Evolutionary conservation across 495 filamentous ascomycete species (phyloP), one percentile per base, ranked within the genome.

Genomic region (Penicillium manginii): DNA sequence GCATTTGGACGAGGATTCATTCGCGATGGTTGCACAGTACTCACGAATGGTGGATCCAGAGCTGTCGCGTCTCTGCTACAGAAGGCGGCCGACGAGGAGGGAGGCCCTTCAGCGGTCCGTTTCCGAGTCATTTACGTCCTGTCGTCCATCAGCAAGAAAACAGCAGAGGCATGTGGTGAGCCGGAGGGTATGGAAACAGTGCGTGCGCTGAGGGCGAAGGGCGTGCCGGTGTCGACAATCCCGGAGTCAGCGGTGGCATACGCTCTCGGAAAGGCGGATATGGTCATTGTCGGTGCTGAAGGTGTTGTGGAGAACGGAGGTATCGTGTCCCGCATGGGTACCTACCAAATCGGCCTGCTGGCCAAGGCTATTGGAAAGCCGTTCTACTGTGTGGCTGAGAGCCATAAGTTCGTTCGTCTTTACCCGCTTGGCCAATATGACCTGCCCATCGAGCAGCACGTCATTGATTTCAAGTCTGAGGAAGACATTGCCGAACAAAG

Each of bases 281-380:
- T 93, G 63, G 87, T 93, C 0, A 86, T 98, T 49, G 90, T 96
- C 14, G 94, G 94, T 49, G 91, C 92, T n/a, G 94, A 98, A 63
- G 92, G 90, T 47, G 91, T 97, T 18, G 90, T 94, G 40, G 91
- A 96, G 64, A 96, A 97, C 71, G 94, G 94, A 17, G 93, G 93
- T 23, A 87, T 97, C 55, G 90, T 98, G 59, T 92, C 86, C 40
- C 78, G 92, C 48, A 83, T 98, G 80, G 94, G 94, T 21, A 97
- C 94, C 6, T 92, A 90, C 61, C 94, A 97, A 76, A 86, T 98
- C 50, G 92, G 91, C 1, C 74, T 90, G 48, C 78, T 97, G 48
- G 91, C 91, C 42, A 91, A 91, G 61, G 83, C 84, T 3, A 84
- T 87, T 56, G 83, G 84, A 6, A 92, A 91, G 67, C 88, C 89